Percentiles rank a stretch among this genome's conserved stretches.
Conservation (phyloP, 164 flowering plant genomes). For the Vitis vinifera region DNA sequence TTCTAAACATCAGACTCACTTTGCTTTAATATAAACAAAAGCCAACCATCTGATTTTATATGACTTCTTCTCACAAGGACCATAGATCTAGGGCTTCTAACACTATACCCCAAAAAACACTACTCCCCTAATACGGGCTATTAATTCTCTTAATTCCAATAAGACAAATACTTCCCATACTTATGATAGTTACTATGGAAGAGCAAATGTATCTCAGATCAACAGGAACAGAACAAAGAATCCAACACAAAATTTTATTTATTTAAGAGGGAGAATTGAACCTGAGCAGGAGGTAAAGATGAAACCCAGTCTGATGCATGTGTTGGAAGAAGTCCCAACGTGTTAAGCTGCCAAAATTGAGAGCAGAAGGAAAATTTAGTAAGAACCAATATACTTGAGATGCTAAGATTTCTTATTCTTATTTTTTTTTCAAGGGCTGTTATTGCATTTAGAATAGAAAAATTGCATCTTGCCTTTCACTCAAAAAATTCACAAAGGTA, state of each 20-base stretch:
- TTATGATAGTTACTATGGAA: neutral
- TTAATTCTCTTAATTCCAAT: neutral
- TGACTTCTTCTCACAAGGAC: neutral
- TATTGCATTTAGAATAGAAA: too few relatives aligned
- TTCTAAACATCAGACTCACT: too few relatives aligned
- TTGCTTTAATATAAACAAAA: too few relatives aligned
- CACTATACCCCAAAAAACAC: neutral
- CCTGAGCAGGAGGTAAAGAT: conserved; percentile 93
- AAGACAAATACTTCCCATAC: neutral
- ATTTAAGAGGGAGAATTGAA: conserved; percentile 17
- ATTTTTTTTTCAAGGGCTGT: too few relatives aligned
- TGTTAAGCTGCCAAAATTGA: conserved; percentile 69
- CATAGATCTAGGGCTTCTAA: neutral
- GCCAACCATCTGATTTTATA: too few relatives aligned
- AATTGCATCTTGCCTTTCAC: too few relatives aligned
- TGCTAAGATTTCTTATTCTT: too few relatives aligned
- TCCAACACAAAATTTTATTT: neutral
- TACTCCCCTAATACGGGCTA: neutral
- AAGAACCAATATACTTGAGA: too few relatives aligned
- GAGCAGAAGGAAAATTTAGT: neutral
- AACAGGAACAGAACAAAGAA: neutral
- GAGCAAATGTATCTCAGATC: neutral
- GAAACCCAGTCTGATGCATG: conserved; percentile 99
- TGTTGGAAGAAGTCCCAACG: conserved; percentile 97
- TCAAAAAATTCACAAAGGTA: too few relatives aligned